Evolutionary conservation across 106 monocot species (phyloP), one percentile per base, ranked within the genome.

Genomic region (Ottelia alismoides): DNA sequence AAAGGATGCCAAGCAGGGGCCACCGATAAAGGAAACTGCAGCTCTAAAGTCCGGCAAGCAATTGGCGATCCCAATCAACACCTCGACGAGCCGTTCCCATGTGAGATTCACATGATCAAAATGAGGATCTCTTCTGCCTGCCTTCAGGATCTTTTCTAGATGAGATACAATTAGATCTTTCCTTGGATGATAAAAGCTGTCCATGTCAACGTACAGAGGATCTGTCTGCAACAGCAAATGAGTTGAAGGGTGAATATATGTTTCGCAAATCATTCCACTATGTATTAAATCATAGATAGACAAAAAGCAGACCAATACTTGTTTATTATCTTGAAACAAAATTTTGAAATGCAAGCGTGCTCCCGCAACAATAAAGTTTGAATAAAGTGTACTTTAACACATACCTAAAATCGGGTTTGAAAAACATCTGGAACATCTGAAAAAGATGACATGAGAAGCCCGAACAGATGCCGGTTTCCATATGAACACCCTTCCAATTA

Each of bases 401-500:
- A 6, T 62, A 98, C 96, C 96, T 98, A 89, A 76, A 98, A 98
- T 67, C 56, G 74, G 22, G 89, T 85, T 0, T 58, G 66, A 57
- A 98, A 98, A 22, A 85, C 96, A 77, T 98, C 73, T 16, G 85
- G 79, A 27, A 98, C 49, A 27, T 82, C 55, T 2, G 72, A 52
- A 49, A 98, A 98, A 25, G 32, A 80, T 64, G 65, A 98, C 89
- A 89, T 79, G 27, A 98, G 68, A 66, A 98, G 67, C 9, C 82
- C 85, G 70, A 98, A 98, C 96, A 98, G 55, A 98, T 77, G 23
- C 96, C 85, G 68, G 82, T 85, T 77, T 98, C 89, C 31, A 89
- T 73, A 72, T 98, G 96, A 18, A 76, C 58, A 21, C 96, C 96
- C 10, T 51, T 65, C 96, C 96, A 98, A 7, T 79, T 73, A 47